These are phyloP conservation scores for Yamadazyma kitorensis DNA, from an alignment of 805 yeast genomes.

Conservation along the genomic window DNA sequence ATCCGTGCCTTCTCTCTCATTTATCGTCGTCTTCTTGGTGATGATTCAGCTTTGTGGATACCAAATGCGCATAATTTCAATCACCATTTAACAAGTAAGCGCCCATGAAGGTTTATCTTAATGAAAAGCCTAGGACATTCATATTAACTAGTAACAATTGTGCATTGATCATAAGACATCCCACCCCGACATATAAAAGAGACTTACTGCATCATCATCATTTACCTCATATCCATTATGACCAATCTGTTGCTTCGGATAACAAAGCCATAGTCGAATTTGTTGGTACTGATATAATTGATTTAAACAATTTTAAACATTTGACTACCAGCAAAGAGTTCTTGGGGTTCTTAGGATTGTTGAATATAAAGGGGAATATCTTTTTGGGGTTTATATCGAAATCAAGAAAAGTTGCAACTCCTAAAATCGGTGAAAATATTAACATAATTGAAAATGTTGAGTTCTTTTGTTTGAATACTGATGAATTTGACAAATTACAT, in stretches of 20 bases:
- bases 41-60: no score
- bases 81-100: no score
- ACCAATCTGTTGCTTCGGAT: slow-evolving; percentile 1
- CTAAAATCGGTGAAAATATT: slow-evolving; percentile 52
- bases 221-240: neutral
- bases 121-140: slow-evolving; percentile 65
- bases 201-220: slow-evolving; percentile 7
- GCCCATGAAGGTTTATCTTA: slow-evolving; percentile 59
- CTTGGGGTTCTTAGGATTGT: slow-evolving; percentile 61
- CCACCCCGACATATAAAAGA: slow-evolving; percentile 25
- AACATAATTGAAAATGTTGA: slow-evolving; percentile 57
- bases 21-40: no score
- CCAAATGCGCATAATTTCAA: no score
- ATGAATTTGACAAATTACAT: slow-evolving; percentile 43
- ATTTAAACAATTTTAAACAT: slow-evolving; percentile 41
- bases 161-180: slow-evolving; percentile 59
- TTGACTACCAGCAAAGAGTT: slow-evolving; percentile 35
- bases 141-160: slow-evolving; percentile 58
- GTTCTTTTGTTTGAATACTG: slow-evolving; percentile 61
- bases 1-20: no score
- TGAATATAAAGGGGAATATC: slow-evolving; percentile 50
- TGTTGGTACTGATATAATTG: slow-evolving; percentile 40
- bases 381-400: slow-evolving; percentile 60
- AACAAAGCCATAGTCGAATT: slow-evolving; percentile 50
- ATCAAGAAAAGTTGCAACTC: slow-evolving; percentile 55